phyloP scores from a whole-genome alignment of 1,139 yeast genomes.

The Blastobotrys niveus region DNA sequence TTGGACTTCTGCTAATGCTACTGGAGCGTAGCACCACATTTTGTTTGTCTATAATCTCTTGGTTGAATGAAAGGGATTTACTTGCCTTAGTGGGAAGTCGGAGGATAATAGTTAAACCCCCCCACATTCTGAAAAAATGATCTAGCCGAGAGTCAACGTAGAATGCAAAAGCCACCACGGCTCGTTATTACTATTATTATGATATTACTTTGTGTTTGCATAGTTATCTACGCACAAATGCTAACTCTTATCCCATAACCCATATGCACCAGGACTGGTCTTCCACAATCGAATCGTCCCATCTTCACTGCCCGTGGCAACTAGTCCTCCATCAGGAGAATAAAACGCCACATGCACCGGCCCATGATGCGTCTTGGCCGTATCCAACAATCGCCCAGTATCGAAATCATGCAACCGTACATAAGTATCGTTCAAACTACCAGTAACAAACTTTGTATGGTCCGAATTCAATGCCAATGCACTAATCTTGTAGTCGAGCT shows the following conservation, averaged over 20 bases:
- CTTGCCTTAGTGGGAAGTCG: too few relatives aligned
- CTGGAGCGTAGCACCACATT: slow-evolving; percentile 7
- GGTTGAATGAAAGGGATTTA: too few relatives aligned
- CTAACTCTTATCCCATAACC: slow-evolving; percentile 29
- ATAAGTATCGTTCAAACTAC: slow-evolving; percentile 34
- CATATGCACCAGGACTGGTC: slow-evolving; percentile 31
- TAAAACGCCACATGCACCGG: slow-evolving; percentile 36
- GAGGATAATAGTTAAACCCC: too few relatives aligned
- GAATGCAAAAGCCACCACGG: too few relatives aligned
- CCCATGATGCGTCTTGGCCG: slow-evolving; percentile 36
- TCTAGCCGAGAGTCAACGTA: too few relatives aligned
- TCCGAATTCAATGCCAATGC: slow-evolving; percentile 29
- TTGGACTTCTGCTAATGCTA: background rate
- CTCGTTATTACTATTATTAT: too few relatives aligned
- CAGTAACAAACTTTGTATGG: slow-evolving; percentile 29
- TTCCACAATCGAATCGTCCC: slow-evolving; percentile 65
- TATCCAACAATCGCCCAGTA: slow-evolving; percentile 30
- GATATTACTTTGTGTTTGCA: too few relatives aligned
- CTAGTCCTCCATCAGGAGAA: slow-evolving; percentile 35
- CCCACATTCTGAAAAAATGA: too few relatives aligned
- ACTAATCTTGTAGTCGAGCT: slow-evolving; percentile 30
- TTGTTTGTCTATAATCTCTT: too few relatives aligned
- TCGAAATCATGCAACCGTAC: slow-evolving; percentile 33
- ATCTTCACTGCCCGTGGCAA: slow-evolving; percentile 67
- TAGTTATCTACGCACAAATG: too few relatives aligned